A percentile compares a stretch with the other conserved stretches of the same genome.
phyloP scores from a whole-genome alignment of 1,139 yeast species.

The Lodderomyces margitis region DNA sequence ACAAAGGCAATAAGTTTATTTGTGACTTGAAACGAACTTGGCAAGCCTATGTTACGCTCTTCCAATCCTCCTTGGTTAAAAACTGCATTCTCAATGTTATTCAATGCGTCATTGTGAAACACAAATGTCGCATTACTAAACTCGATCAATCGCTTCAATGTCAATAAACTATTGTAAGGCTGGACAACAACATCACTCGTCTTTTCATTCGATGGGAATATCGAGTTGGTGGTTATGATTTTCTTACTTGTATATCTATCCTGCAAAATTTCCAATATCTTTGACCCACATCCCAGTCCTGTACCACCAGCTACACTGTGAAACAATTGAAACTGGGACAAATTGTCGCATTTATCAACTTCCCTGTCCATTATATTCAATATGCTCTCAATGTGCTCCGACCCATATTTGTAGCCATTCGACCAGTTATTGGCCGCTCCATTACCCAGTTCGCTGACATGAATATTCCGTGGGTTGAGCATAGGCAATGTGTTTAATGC shows the following conservation, averaged over 20 bases:
- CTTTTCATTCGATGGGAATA: conserved; percentile 74
- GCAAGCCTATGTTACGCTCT: conserved; percentile 16
- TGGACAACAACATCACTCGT: conserved; percentile 95
- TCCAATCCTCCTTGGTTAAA: conserved; percentile 18
- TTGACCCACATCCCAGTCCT: conserved; percentile 93
- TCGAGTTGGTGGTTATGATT: conserved; percentile 78
- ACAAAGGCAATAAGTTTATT: conserved; percentile 85
- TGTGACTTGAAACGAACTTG: conserved; percentile 61
- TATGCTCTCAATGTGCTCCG: conserved; percentile 64
- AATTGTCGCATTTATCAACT: conserved; percentile 84
- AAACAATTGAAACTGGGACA: conserved; percentile 85
- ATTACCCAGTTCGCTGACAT: conserved; percentile 73
- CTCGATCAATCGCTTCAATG: conserved; percentile 78
- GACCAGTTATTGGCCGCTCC: conserved; percentile 99
- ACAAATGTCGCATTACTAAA: conserved; percentile 84
- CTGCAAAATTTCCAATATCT: conserved; percentile 68
- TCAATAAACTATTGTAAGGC: conserved; percentile 86
- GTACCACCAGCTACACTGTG: conserved; percentile 99
- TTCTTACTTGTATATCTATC: conserved; percentile 82
- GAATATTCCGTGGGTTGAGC: conserved; percentile 83
- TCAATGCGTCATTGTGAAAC: conserved; percentile 84
- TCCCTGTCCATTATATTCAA: conserved; percentile 86
- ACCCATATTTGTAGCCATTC: conserved; percentile 80
- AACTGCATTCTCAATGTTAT: conserved; percentile 59
- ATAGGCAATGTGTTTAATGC: conserved; percentile 59